Conservation (phyloP, 495 filamentous ascomycete genomes). For the Cudoniella acicularis region DNA sequence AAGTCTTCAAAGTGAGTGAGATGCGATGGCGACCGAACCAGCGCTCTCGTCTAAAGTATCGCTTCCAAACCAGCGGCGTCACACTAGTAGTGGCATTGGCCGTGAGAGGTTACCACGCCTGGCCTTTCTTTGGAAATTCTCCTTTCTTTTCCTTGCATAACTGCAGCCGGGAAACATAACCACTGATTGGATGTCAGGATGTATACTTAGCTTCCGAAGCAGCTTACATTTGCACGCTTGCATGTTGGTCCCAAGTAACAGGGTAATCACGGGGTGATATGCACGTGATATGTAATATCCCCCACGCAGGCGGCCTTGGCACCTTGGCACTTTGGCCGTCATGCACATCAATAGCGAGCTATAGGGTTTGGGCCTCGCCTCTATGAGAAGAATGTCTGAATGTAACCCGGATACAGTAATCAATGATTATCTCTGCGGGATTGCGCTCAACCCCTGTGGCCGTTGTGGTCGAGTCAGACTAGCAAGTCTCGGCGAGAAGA, state of each 20-base stretch:
- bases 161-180: not conserved
- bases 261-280: not conserved
- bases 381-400: too few species aligned
- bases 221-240: not conserved
- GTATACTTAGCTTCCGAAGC: not conserved
- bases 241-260: not conserved
- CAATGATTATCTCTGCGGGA: too few species aligned
- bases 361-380: too few species aligned
- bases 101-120: not conserved
- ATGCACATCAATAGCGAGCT: too few species aligned
- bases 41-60: not conserved
- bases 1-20: not conserved
- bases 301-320: too few species aligned
- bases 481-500: too few species aligned
- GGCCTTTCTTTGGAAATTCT: not conserved
- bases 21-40: not conserved
- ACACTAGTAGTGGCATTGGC: conserved; percentile 12
- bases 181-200: not conserved
- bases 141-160: not conserved
- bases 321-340: too few species aligned
- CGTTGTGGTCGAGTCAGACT: too few species aligned
- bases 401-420: too few species aligned
- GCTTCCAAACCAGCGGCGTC: conserved; percentile 16
- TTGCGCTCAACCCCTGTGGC: too few species aligned
- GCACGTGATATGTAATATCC: too few species aligned